phyloP scores from a whole-genome alignment of 352 stramenopile species.

The Pythium myriotylum region DNA sequence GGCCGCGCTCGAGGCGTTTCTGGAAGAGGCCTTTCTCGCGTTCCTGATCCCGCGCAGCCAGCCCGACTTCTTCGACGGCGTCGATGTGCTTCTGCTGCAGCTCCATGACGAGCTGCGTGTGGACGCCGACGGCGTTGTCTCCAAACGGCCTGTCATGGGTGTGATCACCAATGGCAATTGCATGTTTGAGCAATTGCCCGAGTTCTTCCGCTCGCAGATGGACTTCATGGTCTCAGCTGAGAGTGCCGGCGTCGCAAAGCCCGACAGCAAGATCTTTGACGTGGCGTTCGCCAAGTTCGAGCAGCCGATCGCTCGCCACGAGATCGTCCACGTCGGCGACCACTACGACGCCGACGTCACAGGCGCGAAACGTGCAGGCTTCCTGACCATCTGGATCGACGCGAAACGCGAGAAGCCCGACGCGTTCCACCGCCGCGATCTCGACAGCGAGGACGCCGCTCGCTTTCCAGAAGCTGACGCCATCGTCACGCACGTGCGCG shows the following conservation, averaged over 20 bases:
- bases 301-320: conserved; percentile 24
- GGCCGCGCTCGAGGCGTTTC: conserved; percentile 33
- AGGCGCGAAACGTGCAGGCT: conserved; percentile 59
- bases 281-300: conserved; percentile 46
- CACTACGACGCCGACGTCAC: conserved; percentile 75
- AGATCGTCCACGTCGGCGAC: conserved; percentile 76
- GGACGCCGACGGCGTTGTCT: not conserved
- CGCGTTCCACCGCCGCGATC: conserved; percentile 33
- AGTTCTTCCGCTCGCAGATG: conserved; percentile 45
- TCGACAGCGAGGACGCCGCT: conserved; percentile 33
- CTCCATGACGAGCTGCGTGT: conserved; percentile 36
- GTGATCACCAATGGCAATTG: conserved; percentile 85
- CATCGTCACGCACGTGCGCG: conserved; percentile 56
- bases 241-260: conserved; percentile 50
- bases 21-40: conserved; percentile 58
- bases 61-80: conserved; percentile 62
- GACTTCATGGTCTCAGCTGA: conserved; percentile 62
- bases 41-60: conserved; percentile 63
- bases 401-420: conserved; percentile 43
- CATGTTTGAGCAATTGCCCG: conserved; percentile 42
- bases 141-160: conserved; percentile 32
- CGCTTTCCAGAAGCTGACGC: conserved; percentile 52
- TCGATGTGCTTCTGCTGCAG: conserved; percentile 46
- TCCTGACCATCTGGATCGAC: conserved; percentile 74
- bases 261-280: conserved; percentile 56